These are phyloP conservation scores for Amylostereum areolatum DNA, from an alignment of 1,284 basidiomycete genomes.

Conservation along the genomic window DNA sequence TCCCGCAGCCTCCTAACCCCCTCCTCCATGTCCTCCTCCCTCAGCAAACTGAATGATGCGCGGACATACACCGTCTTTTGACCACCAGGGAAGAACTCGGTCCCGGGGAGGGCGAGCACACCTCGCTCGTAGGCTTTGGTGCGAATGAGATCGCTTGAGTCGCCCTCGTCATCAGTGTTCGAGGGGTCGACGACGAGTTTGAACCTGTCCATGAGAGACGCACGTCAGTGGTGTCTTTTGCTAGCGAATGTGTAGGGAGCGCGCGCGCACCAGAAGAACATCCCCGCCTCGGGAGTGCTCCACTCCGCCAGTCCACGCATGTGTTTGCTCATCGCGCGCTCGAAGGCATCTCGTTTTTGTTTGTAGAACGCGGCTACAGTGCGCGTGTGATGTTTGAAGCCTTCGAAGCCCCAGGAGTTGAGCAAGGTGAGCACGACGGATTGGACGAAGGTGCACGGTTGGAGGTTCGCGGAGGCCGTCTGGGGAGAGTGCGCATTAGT, in stretches of 20 bases:
- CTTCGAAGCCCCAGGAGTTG: constrained; percentile 71
- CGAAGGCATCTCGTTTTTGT: constrained; percentile 75
- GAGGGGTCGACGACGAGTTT: constrained; percentile 56
- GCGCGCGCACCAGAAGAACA: constrained; percentile 78
- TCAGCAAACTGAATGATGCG: constrained; percentile 75
- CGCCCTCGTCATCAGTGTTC: constrained; percentile 49
- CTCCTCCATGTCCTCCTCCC: constrained; percentile 66
- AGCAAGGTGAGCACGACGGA: constrained; percentile 69
- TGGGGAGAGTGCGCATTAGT: constrained; percentile 22
- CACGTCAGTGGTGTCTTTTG: constrained; percentile 7
- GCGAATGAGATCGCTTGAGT: constrained; percentile 75
- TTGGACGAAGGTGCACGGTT: constrained; percentile 75
- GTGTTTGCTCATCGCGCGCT: constrained; percentile 67
- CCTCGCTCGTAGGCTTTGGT: constrained; percentile 77
- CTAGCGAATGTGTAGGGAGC: constrained; percentile 11
- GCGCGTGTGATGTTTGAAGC: constrained; percentile 71
- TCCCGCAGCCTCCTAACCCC: constrained; percentile 64
- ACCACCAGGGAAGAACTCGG: constrained; percentile 69
- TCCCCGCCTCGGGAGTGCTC: constrained; percentile 82
- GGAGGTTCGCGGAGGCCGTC: constrained; percentile 74
- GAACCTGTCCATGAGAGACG: constrained; percentile 42
- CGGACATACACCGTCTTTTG: constrained; percentile 69
- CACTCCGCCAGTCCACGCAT: constrained; percentile 78
- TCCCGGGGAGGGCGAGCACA: constrained; percentile 85
- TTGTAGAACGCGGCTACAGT: constrained; percentile 78